Evolutionary conservation across 805 yeast species (phyloP), one percentile per base, ranked within the genome.

Genomic region (Ogataea wickerhamii): DNA sequence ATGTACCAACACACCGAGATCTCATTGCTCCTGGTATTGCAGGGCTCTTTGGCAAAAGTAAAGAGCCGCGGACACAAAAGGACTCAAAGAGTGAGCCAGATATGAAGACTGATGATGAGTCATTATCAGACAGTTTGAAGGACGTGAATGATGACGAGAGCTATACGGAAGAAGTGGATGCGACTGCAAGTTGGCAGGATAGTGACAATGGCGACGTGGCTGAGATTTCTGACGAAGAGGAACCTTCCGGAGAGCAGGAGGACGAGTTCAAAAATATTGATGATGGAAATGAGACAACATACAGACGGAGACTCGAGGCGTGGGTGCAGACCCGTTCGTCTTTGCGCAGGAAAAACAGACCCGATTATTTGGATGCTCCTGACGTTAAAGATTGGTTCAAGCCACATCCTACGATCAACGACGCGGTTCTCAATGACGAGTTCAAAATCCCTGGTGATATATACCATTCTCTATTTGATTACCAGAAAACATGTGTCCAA

Each of bases 401-500:
- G 51, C 84, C 93, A 0, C 95, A 88, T 61, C 96, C 96, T 0
- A 64, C 74, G 1, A 67, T 74, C 18, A 73, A 85, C 0, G 96
- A 87, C 58, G 89, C 95, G 0, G 68, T 74, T 5, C 62, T 91
- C 4, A 82, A 87, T 53, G 76, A 74, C 26, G 75, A 73, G 6
- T 87, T 82, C 60, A 73, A 66, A 41, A 68, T 93, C 0, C 98
- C 98, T 0, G 98, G 97, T 3, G 97, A 91, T 48, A 79, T 93
- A 0, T 87, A 83, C 60, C 81, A 93, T 0, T 73, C 87, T 4
- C 64, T 93, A 11, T 93, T 93, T 54, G 95, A 87, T 47, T 93
- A 93, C 58, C 98, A 93, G 53, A 86, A 86, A 52, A 93, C 98
- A 0, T 87, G 98, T 45, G 97, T 93, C 1, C 96, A 93, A 53